phyloP scores from a whole-genome alignment of 306 rosid genomes.

The Lathyrus oleraceus region DNA sequence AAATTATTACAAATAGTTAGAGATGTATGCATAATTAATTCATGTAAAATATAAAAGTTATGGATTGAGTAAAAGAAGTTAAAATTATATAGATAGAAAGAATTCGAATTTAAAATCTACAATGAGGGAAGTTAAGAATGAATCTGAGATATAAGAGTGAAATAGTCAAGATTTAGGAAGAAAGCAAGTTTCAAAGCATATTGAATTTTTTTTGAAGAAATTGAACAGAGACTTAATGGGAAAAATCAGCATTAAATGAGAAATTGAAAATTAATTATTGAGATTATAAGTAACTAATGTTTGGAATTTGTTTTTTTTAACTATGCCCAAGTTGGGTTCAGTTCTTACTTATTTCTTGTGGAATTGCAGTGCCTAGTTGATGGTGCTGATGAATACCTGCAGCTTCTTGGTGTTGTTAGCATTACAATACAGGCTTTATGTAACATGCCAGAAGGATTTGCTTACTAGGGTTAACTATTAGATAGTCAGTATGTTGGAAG shows the following conservation, averaged over 20 bases:
- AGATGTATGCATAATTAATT: not conserved
- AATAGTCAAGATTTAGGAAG: not conserved
- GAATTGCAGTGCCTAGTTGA: constrained; percentile 77
- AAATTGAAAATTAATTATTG: not conserved
- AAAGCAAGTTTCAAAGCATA: not conserved
- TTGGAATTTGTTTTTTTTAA: not conserved
- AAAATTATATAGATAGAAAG: not conserved
- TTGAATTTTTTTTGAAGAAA: not conserved
- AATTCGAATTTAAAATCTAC: not conserved
- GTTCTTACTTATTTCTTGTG: constrained; percentile 34
- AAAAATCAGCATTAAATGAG: not conserved
- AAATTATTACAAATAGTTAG: not conserved
- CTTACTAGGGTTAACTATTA: constrained; percentile 39
- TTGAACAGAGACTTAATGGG: not conserved
- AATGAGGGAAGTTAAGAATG: not conserved
- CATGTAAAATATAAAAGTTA: not conserved
- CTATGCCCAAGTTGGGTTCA: not conserved
- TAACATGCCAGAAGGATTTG: constrained; percentile 65
- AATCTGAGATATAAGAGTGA: not conserved
- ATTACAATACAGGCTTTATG: constrained; percentile 62
- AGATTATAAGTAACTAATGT: constrained; percentile 6
- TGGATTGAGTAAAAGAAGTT: not conserved
- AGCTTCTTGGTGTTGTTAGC: constrained; percentile 84
- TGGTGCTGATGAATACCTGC: constrained; percentile 89
- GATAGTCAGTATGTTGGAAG: constrained; percentile 1